A percentile compares a stretch with the other conserved stretches of the same genome.
These are phyloP conservation scores for Tulasnella sp. DNA, from an alignment of 768 basidiomycete genomes.

Conservation along the genomic window DNA sequence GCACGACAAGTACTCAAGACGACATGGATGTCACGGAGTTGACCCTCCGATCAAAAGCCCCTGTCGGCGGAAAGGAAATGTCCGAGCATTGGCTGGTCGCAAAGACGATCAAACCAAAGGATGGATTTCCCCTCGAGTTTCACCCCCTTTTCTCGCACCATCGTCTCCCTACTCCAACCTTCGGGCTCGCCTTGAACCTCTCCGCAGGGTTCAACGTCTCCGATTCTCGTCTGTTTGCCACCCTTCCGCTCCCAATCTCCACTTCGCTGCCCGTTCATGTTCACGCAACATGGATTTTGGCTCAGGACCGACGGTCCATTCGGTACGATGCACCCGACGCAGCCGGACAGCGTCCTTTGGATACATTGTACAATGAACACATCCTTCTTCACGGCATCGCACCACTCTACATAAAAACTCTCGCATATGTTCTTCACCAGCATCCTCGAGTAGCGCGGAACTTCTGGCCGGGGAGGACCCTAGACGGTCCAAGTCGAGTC, in stretches of 20 bases:
- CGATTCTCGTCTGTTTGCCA: constrained; percentile 37
- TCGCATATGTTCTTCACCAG: not conserved
- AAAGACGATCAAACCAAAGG: too few relatives aligned
- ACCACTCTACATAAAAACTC: not conserved
- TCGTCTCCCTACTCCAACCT: not conserved
- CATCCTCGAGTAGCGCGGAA: not conserved
- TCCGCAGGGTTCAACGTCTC: constrained; percentile 34
- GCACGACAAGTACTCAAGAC: not conserved
- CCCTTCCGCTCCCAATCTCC: constrained; percentile 31
- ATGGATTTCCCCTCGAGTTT: not conserved
- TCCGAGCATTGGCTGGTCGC: not conserved
- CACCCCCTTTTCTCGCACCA: not conserved
- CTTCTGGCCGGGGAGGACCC: not conserved
- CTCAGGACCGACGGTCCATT: constrained; percentile 32
- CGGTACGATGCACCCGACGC: not conserved
- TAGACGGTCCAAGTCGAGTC: not conserved
- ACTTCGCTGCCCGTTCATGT: constrained; percentile 37
- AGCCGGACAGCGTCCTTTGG: not conserved
- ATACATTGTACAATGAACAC: not conserved
- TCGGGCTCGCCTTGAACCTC: not conserved
- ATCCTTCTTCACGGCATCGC: not conserved
- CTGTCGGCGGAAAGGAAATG: too few relatives aligned
- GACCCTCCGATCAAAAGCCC: not conserved
- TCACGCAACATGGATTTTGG: constrained; percentile 36
- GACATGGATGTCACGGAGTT: not conserved